Conservation (phyloP, 129 eudicot genomes). For the Heracleum sosnowskyi region DNA sequence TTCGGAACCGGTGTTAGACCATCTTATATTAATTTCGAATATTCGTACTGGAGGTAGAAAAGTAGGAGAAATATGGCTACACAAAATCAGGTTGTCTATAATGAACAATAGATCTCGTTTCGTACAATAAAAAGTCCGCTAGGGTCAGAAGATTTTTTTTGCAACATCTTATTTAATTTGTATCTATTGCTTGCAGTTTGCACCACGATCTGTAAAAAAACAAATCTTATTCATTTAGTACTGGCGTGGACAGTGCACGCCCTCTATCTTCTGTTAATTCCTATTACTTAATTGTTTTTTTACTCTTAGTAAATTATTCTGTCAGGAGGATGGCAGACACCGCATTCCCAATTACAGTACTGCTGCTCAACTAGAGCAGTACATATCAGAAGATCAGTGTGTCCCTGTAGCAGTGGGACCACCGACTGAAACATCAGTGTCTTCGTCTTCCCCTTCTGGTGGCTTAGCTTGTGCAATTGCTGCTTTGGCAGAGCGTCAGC, state of each 20-base stretch:
- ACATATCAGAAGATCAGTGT: conserved; percentile 37
- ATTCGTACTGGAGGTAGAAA: background rate
- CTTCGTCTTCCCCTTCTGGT: conserved; percentile 72
- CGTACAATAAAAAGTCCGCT: background rate
- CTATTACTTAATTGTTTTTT: background rate
- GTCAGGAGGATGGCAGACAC: conserved; percentile 65
- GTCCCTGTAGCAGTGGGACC: conserved; percentile 36
- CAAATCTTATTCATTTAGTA: background rate
- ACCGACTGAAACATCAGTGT: conserved; percentile 29
- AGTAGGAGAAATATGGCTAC: background rate
- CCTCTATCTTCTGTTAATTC: background rate
- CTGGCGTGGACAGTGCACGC: background rate
- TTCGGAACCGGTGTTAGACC: background rate
- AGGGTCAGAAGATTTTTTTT: background rate
- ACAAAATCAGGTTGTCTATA: background rate
- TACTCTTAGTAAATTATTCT: background rate
- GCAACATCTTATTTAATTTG: background rate
- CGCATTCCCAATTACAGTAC: conserved; percentile 28
- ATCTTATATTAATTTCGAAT: background rate
- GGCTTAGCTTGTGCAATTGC: conserved; percentile 93
- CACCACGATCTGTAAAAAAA: background rate
- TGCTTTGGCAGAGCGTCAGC: conserved; percentile 84
- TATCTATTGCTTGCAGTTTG: background rate
- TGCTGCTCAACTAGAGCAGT: conserved; percentile 40
- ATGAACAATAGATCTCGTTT: background rate